Evolutionary conservation across 306 rosid genomes (phyloP).

Genomic region (Casuarina glauca): DNA sequence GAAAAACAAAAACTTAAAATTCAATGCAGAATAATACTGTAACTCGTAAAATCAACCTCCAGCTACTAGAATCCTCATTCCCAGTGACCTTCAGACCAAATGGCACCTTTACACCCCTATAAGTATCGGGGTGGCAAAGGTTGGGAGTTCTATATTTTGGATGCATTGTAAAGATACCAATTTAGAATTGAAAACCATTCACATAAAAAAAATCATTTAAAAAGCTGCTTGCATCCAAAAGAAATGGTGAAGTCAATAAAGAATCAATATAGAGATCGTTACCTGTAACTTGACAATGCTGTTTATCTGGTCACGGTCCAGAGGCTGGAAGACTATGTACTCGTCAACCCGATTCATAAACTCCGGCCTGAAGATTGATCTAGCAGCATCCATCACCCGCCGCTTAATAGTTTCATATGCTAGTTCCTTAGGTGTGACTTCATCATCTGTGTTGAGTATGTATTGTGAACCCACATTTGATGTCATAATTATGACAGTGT

Average conservation of each 20-base stretch:
- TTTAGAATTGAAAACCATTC: background rate
- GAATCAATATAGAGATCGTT: constrained; percentile 7
- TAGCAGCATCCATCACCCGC: constrained; percentile 92
- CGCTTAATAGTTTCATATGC: constrained; percentile 82
- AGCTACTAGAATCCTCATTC: background rate
- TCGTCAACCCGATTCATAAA: constrained; percentile 97
- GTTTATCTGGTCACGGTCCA: constrained; percentile 79
- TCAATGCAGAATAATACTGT: too few species aligned
- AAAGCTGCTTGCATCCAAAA: background rate
- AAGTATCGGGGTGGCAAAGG: background rate
- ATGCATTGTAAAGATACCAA: background rate
- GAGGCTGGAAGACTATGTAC: constrained; percentile 94
- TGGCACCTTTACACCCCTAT: background rate
- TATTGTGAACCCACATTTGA: constrained; percentile 96
- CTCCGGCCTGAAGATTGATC: constrained; percentile 88
- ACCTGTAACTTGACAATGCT: constrained; percentile 91
- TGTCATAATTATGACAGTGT: constrained; percentile 93
- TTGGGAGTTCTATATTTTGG: background rate
- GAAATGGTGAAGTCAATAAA: background rate
- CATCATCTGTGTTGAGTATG: constrained; percentile 78
- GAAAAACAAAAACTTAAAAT: too few species aligned
- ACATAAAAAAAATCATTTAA: background rate
- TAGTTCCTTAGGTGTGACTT: constrained; percentile 49
- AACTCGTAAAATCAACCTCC: background rate
- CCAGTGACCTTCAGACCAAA: background rate